These are phyloP conservation scores for Colletotrichum cuscutae DNA, from an alignment of 2,329 filamentous ascomycete genomes.

Conservation along the genomic window DNA sequence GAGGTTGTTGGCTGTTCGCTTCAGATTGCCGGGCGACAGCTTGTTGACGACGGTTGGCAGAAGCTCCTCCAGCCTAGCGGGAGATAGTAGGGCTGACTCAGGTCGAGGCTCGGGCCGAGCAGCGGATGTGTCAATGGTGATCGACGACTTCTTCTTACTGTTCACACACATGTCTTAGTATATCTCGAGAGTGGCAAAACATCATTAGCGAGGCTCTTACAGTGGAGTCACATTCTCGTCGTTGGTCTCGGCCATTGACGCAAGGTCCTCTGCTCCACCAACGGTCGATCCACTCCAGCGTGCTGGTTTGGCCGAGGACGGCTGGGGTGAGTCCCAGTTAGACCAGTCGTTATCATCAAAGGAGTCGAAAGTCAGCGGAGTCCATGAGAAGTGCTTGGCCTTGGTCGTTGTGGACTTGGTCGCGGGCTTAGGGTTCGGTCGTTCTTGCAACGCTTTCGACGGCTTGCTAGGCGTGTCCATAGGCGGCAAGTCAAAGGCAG, in stretches of 20 bases:
- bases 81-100: slow-evolving; percentile 40
- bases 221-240: slow-evolving; percentile 58
- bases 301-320: slow-evolving; percentile 62
- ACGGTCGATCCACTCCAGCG: slow-evolving; percentile 74
- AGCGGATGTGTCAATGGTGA: slow-evolving; percentile 41
- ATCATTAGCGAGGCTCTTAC: slow-evolving; percentile 51
- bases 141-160: slow-evolving; percentile 47
- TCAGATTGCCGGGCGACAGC: slow-evolving; percentile 79
- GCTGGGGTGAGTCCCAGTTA: slow-evolving; percentile 69
- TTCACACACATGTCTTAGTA: slow-evolving; percentile 32
- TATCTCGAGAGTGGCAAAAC: background rate
- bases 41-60: slow-evolving; percentile 78
- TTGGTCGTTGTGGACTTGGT: slow-evolving; percentile 49
- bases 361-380: slow-evolving; percentile 65
- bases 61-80: slow-evolving; percentile 63
- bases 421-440: slow-evolving; percentile 45
- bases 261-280: slow-evolving; percentile 53
- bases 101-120: slow-evolving; percentile 8
- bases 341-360: slow-evolving; percentile 73
- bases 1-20: slow-evolving; percentile 83
- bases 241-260: slow-evolving; percentile 57
- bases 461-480: slow-evolving; percentile 46
- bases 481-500: slow-evolving; percentile 51
- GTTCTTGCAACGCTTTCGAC: slow-evolving; percentile 39
- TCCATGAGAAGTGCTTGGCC: slow-evolving; percentile 69